These are phyloP conservation scores for Saccharomycopsis amapae DNA, from an alignment of 805 yeast species.

Conservation along the genomic window DNA sequence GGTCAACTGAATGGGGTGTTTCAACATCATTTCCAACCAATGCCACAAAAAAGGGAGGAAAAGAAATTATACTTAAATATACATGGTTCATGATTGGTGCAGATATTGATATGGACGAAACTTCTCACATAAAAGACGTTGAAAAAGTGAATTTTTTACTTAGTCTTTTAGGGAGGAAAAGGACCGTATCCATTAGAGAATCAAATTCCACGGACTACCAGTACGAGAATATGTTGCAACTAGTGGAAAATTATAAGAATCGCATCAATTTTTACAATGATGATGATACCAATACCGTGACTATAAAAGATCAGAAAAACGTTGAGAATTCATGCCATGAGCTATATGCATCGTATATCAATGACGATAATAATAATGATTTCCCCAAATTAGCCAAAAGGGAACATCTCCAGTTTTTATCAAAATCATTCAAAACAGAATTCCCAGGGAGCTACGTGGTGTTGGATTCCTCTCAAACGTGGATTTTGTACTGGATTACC, in stretches of 20 bases:
- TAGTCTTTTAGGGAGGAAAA: slow-evolving; percentile 12
- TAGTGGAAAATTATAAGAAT: neutral
- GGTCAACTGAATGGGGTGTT: no score
- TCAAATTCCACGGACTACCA: slow-evolving; percentile 23
- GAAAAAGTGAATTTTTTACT: slow-evolving; percentile 6
- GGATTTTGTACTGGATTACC: slow-evolving; percentile 82
- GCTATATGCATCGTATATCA: slow-evolving; percentile 29
- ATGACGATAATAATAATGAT: slow-evolving; percentile 27
- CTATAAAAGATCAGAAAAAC: slow-evolving; percentile 34
- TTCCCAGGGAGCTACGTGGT: slow-evolving; percentile 46
- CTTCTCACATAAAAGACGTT: neutral
- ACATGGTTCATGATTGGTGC: no score
- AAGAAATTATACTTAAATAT: no score
- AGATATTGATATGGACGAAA: no score
- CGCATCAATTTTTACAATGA: slow-evolving; percentile 24
- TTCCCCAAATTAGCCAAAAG: slow-evolving; percentile 1
- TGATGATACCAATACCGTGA: slow-evolving; percentile 27
- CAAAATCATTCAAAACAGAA: slow-evolving; percentile 33
- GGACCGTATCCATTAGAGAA: slow-evolving; percentile 3
- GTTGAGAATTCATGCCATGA: slow-evolving; percentile 31
- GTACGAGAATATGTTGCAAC: slow-evolving; percentile 9
- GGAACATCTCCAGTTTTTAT: slow-evolving; percentile 25
- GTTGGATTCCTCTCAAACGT: slow-evolving; percentile 85
- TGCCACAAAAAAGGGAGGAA: no score
- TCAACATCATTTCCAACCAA: no score